Base-by-base conservation (phyloP, 1,139 yeast genomes). In the Taphrina sp. region DNA sequence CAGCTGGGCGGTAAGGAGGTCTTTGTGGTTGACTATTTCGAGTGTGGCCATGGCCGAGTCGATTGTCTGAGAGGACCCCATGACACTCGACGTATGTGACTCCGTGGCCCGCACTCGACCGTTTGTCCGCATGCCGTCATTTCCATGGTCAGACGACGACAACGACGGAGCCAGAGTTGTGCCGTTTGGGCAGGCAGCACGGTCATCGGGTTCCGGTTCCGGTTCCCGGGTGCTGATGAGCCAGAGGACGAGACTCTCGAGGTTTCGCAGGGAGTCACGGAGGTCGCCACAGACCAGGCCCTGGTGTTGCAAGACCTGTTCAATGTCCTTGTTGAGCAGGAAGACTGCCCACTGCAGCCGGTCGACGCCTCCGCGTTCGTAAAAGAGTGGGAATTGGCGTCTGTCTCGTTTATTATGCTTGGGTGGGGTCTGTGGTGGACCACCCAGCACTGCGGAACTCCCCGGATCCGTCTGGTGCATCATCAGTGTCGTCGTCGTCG, bases 281-380 rank as follows among this genome's bases (percentile, higher is more conserved):
- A 71, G 59, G 56, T 73, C 75, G 2, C 66, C 70, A 3, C 71
- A 69, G 4, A 65, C 64, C 39, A 72, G 60, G 3, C 64, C 59
- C 34, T 66, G 66, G 2, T 70, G 63, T 54, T 72, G 74, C 64
- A 77, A 68, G 38, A 80, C 66, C 62, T 79, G 81, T 61, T 77
- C 79, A 43, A 80, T 71, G 63, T 79, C 71, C 59, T 76, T 75
- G 59, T 74, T 72, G 39, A 80, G 65, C 29, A 80, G 66, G 47
- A 73, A 71, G 5, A 78, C 69, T 0, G 76, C 83, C 63, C 78
- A 79, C 60, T 80, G 80, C 58, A 79, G 78, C 24, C 81, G 67
- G 62, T 76, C 72, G 29, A 58, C 72, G 22, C 74, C 70, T 19
- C 76, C 73, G 3, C 76, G 76, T 12, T 75, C 72, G 26, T 75